These are phyloP conservation scores for Ustilago bromivora DNA, from an alignment of 1,284 basidiomycete species.

Conservation along the genomic window DNA sequence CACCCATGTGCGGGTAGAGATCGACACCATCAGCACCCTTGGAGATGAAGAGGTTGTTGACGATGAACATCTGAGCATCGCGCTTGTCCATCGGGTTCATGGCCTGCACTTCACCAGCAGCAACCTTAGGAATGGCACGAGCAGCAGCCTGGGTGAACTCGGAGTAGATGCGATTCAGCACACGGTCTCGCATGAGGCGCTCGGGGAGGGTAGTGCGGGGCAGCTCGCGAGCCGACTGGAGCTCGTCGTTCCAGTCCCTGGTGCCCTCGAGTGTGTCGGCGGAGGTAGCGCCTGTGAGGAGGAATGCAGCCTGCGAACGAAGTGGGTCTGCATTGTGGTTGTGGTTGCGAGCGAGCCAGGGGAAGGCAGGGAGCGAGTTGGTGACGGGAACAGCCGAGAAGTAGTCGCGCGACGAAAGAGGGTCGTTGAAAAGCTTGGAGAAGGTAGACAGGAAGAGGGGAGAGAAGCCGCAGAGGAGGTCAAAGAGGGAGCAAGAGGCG, in stretches of 20 bases:
- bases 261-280: slow-evolving; percentile 73
- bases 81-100: slow-evolving; percentile 74
- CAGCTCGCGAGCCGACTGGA: slow-evolving; percentile 74
- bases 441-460: slow-evolving; percentile 68
- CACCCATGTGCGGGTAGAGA: slow-evolving; percentile 74
- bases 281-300: slow-evolving; percentile 73
- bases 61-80: slow-evolving; percentile 74
- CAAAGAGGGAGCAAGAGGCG: slow-evolving; percentile 73
- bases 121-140: slow-evolving; percentile 73
- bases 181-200: slow-evolving; percentile 73
- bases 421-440: slow-evolving; percentile 67
- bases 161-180: slow-evolving; percentile 73
- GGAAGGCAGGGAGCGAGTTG: slow-evolving; percentile 73
- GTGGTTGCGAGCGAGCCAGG: slow-evolving; percentile 72
- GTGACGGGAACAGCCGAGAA: slow-evolving; percentile 72
- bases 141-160: slow-evolving; percentile 74
- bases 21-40: slow-evolving; percentile 74
- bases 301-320: slow-evolving; percentile 74
- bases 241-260: slow-evolving; percentile 76
- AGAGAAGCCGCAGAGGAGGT: slow-evolving; percentile 72
- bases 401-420: slow-evolving; percentile 68
- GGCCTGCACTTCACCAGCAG: slow-evolving; percentile 73
- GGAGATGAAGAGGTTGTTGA: slow-evolving; percentile 75
- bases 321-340: slow-evolving; percentile 72
- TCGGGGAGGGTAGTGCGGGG: slow-evolving; percentile 73